A percentile compares a stretch with the other conserved stretches of the same genome.
Conservation (phyloP, 176 grass and related monocot genomes). For the Miscanthus lutarioriparius region DNA sequence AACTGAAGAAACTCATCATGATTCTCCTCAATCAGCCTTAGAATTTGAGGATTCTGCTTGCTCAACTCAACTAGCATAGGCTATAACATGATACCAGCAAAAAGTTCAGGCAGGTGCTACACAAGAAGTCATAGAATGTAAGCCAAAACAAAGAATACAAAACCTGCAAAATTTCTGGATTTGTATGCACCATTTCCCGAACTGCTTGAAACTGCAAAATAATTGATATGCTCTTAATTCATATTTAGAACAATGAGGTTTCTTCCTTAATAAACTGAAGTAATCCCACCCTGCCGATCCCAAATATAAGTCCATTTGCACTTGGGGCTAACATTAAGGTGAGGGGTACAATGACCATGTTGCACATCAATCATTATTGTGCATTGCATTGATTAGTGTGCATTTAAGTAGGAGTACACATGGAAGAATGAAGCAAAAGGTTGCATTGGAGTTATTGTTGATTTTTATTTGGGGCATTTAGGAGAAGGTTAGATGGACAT, state of each 20-base stretch:
- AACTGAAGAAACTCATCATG: constrained; percentile 91
- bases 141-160: constrained; percentile 11
- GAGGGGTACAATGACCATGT: neutral
- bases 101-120: constrained; percentile 15
- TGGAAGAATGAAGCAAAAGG: neutral
- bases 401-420: neutral
- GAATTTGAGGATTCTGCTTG: constrained; percentile 89
- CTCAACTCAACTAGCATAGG: constrained; percentile 95
- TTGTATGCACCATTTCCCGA: constrained; percentile 37
- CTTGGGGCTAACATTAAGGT: neutral
- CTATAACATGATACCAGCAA: constrained; percentile 49
- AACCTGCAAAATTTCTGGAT: constrained; percentile 97
- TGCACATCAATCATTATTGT: neutral
- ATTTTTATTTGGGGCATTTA: neutral
- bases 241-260: neutral
- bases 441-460: neutral
- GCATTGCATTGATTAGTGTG: neutral
- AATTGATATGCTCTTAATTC: constrained; percentile 30
- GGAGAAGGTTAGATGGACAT: neutral
- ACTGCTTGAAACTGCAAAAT: constrained; percentile 88
- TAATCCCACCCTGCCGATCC: neutral
- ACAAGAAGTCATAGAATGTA: constrained; percentile 16
- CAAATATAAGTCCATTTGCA: neutral
- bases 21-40: constrained; percentile 91
- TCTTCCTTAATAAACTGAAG: neutral